phyloP scores from a whole-genome alignment of 495 filamentous ascomycete species.

The Stereocaulon alpinum region DNA sequence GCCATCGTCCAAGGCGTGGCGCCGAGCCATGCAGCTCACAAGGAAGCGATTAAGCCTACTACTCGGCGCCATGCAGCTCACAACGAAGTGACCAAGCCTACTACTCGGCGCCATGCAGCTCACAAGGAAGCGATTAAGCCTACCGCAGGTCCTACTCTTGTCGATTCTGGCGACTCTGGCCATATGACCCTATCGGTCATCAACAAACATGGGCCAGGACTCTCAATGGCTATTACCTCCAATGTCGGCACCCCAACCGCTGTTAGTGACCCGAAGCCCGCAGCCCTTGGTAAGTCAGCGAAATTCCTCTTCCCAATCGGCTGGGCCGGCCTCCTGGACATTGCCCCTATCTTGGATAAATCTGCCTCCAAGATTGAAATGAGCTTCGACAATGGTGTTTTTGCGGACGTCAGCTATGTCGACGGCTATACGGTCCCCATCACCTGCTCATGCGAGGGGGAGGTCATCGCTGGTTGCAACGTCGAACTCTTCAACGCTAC shows the following conservation, averaged over 20 bases:
- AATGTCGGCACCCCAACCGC: not conserved
- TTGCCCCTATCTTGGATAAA: not conserved
- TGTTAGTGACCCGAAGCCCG: not conserved
- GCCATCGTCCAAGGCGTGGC: not conserved
- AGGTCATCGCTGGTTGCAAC: not conserved
- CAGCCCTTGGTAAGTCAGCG: not conserved
- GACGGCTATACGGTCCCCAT: slow-evolving; percentile 5
- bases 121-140: not conserved
- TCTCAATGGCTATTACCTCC: not conserved
- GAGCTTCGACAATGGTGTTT: not conserved
- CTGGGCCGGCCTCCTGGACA: not conserved
- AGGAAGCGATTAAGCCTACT: not conserved
- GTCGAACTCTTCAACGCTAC: not conserved
- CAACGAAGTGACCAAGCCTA: not conserved
- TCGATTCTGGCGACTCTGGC: not conserved
- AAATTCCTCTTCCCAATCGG: not conserved
- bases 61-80: not conserved
- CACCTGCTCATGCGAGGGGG: not conserved
- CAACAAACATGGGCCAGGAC: not conserved
- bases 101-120: not conserved
- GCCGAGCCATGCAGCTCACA: not conserved
- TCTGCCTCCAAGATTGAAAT: not conserved
- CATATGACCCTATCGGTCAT: not conserved
- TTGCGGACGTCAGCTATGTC: slow-evolving; percentile 1
- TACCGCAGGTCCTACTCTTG: not conserved